phyloP scores from a whole-genome alignment of 352 stramenopile species.

The Phytophthora hybrid region DNA sequence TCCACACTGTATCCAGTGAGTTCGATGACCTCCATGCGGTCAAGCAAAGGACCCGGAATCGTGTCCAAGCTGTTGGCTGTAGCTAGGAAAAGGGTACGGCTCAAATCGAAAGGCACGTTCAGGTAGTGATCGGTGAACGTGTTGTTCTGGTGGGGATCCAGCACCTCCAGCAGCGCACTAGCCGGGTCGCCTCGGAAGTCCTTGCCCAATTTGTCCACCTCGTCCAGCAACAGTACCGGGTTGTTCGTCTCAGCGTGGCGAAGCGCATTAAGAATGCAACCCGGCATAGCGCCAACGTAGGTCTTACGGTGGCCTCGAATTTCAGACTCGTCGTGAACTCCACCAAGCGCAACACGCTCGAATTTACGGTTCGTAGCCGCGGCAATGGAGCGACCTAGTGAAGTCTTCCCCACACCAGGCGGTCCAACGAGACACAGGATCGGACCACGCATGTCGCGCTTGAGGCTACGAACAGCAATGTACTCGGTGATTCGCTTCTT shows the following conservation, averaged over 20 bases:
- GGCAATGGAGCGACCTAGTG: slow-evolving; percentile 83
- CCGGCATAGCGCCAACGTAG: slow-evolving; percentile 90
- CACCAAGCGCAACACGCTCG: slow-evolving; percentile 77
- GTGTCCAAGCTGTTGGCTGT: slow-evolving; percentile 87
- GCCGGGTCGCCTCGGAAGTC: slow-evolving; percentile 73
- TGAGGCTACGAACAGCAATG: slow-evolving; percentile 85
- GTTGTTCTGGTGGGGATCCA: slow-evolving; percentile 89
- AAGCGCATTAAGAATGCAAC: slow-evolving; percentile 83
- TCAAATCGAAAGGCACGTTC: slow-evolving; percentile 90
- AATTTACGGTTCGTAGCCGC: slow-evolving; percentile 79
- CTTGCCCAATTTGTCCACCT: slow-evolving; percentile 89
- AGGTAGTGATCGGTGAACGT: slow-evolving; percentile 90
- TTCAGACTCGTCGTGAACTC: slow-evolving; percentile 85
- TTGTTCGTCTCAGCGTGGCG: slow-evolving; percentile 80
- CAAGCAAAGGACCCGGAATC: slow-evolving; percentile 77
- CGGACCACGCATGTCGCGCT: slow-evolving; percentile 83
- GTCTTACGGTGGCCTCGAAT: slow-evolving; percentile 89
- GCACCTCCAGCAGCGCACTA: slow-evolving; percentile 84
- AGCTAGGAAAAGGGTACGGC: slow-evolving; percentile 85
- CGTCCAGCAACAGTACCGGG: slow-evolving; percentile 85
- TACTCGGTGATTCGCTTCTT: slow-evolving; percentile 91
- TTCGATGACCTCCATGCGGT: slow-evolving; percentile 90
- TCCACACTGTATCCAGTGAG: slow-evolving; percentile 84
- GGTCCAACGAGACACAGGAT: slow-evolving; percentile 91
- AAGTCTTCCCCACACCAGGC: slow-evolving; percentile 88